These are phyloP conservation scores for Podospora didyma DNA, from an alignment of 495 filamentous ascomycete genomes.

Conservation along the genomic window DNA sequence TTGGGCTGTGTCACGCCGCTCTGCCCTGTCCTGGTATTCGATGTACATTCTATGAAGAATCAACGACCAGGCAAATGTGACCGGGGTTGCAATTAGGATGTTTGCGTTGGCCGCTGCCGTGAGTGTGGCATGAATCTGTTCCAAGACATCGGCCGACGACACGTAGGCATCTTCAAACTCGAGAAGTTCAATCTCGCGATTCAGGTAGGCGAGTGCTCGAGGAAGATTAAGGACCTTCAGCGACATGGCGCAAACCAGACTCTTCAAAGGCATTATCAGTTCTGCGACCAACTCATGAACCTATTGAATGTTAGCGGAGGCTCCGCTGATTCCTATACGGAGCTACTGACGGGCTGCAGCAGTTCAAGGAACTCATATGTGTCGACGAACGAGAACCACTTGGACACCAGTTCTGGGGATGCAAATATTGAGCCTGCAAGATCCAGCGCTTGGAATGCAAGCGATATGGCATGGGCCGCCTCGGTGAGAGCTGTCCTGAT, in stretches of 20 bases:
- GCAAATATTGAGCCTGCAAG: slow-evolving; percentile 50
- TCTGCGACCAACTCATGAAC: slow-evolving; percentile 44
- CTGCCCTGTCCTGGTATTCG: slow-evolving; percentile 52
- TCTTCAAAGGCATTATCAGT: slow-evolving; percentile 58
- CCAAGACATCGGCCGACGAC: slow-evolving; percentile 55
- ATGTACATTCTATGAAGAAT: slow-evolving; percentile 66
- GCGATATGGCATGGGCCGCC: slow-evolving; percentile 65
- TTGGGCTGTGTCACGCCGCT: slow-evolving; percentile 58
- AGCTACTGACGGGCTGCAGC: slow-evolving; percentile 50
- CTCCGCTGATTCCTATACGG: background rate
- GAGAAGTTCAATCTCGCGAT: slow-evolving; percentile 34
- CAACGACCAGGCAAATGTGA: slow-evolving; percentile 72
- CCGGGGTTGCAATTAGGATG: slow-evolving; percentile 55
- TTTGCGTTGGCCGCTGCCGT: slow-evolving; percentile 42
- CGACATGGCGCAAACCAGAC: slow-evolving; percentile 67
- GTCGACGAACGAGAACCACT: slow-evolving; percentile 71
- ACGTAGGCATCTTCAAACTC: slow-evolving; percentile 55
- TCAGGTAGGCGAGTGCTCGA: slow-evolving; percentile 39
- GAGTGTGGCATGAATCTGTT: slow-evolving; percentile 61
- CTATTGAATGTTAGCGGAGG: slow-evolving; percentile 25
- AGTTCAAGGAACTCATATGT: slow-evolving; percentile 60
- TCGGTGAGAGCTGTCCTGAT: slow-evolving; percentile 59
- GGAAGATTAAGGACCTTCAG: slow-evolving; percentile 70
- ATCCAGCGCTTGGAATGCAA: slow-evolving; percentile 68
- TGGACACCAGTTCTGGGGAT: slow-evolving; percentile 51